Evolutionary conservation across 1,284 basidiomycete species (phyloP), one percentile per base, ranked within the genome.

Genomic region (Microbotryum violaceum): DNA sequence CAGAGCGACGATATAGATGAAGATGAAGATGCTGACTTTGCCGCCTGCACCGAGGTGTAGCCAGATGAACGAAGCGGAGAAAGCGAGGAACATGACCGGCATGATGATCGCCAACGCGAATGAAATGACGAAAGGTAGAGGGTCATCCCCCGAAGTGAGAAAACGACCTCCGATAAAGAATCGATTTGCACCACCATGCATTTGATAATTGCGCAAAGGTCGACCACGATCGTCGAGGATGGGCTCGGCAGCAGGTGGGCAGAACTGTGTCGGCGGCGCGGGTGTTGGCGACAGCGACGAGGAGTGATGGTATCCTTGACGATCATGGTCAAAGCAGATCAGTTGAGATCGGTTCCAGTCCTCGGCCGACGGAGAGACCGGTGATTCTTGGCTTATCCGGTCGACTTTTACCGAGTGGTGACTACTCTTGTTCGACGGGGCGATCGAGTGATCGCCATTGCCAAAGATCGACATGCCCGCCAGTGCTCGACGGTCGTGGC

Each of bases 71-170:
- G 85, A 75, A 0, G 85, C 88, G 2, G 85, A 76, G 63, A 94
- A 71, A 79, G 18, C 81, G 80, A 51, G 90, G 74, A 49, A 88
- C 16, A 63, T n/a, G 6, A 23, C 63, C 1, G 70, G 68, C 18
- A 70, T n/a, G 5, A 61, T 14, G 49, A 70, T 10, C 1, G 66
- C 76, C 21, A 92, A 61, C 6, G 76, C 72, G 56, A 91, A 76
- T 4, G 82, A 83, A 0, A 79, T 79, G 8, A 89, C 71, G 69
- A 93, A 88, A 5, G 89, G 88, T 78, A 82, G 83, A 0, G 85
- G 84, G 25, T 83, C 82, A 75, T 94, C 91, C 5, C 89, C 89
- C n/a, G 90, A 90, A 0, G 86, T 87, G 67, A 94, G 76, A 16
- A 89, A 62, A 58, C 78, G 80, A 0, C 91, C 92, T 1, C 78